These are phyloP conservation scores for Tranzscheliella williamsii DNA, from an alignment of 1,284 basidiomycete genomes.

Conservation along the genomic window DNA sequence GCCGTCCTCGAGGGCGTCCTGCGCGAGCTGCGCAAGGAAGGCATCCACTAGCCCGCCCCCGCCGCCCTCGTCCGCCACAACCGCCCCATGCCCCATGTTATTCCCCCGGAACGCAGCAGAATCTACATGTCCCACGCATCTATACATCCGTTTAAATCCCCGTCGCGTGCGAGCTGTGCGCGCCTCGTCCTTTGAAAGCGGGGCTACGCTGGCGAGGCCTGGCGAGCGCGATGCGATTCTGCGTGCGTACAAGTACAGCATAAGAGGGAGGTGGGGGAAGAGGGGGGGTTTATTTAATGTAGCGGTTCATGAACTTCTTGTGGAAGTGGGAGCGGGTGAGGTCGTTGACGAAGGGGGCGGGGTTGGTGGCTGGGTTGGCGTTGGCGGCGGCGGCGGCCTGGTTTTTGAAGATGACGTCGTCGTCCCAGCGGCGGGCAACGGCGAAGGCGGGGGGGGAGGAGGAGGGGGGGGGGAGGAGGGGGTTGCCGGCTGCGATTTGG, in stretches of 20 bases:
- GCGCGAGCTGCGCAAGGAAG: slow-evolving; percentile 24
- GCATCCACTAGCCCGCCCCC: slow-evolving; percentile 7
- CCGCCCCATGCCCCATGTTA: no score
- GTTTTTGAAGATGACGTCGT: slow-evolving; percentile 60
- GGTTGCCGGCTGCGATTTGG: slow-evolving; percentile 56
- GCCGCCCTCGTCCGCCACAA: no score
- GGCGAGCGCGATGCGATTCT: no score
- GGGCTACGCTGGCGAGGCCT: no score
- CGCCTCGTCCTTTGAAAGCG: no score
- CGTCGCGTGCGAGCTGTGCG: no score
- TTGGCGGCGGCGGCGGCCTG: slow-evolving; percentile 39
- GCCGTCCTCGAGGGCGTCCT: slow-evolving; percentile 49
- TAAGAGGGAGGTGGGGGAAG: not conserved
- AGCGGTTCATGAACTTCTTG: slow-evolving; percentile 54
- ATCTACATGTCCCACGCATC: no score
- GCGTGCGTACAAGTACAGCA: not conserved
- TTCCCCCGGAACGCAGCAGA: no score
- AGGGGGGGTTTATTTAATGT: slow-evolving; percentile 39
- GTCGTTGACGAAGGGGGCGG: slow-evolving; percentile 53
- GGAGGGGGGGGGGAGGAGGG: slow-evolving; percentile 51
- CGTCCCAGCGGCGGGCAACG: slow-evolving; percentile 55
- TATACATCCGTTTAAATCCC: no score
- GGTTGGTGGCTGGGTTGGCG: slow-evolving; percentile 7
- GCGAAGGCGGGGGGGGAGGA: slow-evolving; percentile 15
- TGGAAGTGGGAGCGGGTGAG: slow-evolving; percentile 57